Conservation (phyloP, 495 filamentous ascomycete species). For the Durotheca rogersii region DNA sequence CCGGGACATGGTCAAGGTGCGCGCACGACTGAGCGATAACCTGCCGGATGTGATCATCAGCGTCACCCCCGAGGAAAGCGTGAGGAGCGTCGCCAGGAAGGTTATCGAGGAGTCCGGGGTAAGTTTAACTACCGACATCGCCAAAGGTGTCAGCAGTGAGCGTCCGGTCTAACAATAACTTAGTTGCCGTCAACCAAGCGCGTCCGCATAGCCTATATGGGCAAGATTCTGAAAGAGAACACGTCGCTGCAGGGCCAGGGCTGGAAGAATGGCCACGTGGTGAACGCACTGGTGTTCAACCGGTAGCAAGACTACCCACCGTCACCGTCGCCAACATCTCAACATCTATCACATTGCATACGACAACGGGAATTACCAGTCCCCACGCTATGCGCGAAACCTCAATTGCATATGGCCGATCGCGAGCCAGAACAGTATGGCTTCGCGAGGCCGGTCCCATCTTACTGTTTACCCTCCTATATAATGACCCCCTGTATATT, state of each 20-base stretch:
- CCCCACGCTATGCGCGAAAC: too few relatives aligned
- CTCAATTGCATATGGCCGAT: too few relatives aligned
- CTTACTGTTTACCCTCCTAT: too few relatives aligned
- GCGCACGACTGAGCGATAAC: slow-evolving; percentile 69
- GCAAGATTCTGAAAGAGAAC: slow-evolving; percentile 71
- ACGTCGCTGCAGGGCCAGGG: slow-evolving; percentile 64
- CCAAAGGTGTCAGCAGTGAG: too few relatives aligned
- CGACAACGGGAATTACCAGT: too few relatives aligned
- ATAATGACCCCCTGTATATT: too few relatives aligned
- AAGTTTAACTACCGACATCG: slow-evolving; percentile 32
- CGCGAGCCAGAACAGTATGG: too few relatives aligned
- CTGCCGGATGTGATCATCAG: slow-evolving; percentile 63
- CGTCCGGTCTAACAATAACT: too few relatives aligned
- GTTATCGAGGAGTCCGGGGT: slow-evolving; percentile 67
- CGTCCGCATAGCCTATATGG: slow-evolving; percentile 74
- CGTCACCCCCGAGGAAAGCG: slow-evolving; percentile 61
- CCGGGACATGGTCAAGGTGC: slow-evolving; percentile 59
- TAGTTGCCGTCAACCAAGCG: slow-evolving; percentile 55
- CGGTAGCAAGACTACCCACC: slow-evolving; percentile 36
- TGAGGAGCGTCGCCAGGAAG: slow-evolving; percentile 61
- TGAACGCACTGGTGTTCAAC: slow-evolving; percentile 77
- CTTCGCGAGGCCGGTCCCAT: too few relatives aligned
- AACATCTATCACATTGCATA: too few relatives aligned
- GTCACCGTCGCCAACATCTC: background rate
- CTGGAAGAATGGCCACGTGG: slow-evolving; percentile 72